phyloP scores from a whole-genome alignment of 495 filamentous ascomycete species.

The Xylaria curta region DNA sequence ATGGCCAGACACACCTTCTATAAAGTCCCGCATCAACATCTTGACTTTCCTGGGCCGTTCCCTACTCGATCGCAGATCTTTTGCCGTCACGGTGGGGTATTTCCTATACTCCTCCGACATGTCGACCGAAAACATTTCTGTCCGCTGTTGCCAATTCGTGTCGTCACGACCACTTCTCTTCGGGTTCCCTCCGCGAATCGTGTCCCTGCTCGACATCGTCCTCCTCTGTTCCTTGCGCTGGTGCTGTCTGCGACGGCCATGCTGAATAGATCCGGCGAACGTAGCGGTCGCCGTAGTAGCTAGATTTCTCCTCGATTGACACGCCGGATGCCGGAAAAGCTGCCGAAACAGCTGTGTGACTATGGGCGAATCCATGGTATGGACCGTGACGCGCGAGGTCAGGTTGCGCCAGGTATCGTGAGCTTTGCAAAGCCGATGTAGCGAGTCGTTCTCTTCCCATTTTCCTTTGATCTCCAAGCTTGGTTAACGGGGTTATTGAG shows the following conservation, averaged over 20 bases:
- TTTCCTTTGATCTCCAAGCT: neutral
- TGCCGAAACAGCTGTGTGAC: constrained; percentile 80
- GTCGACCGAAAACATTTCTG: constrained; percentile 71
- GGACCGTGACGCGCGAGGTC: neutral
- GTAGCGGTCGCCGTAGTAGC: constrained; percentile 27
- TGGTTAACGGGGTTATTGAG: neutral
- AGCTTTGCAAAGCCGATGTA: constrained; percentile 19
- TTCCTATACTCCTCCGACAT: constrained; percentile 76
- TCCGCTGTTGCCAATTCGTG: constrained; percentile 81
- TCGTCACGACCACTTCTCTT: constrained; percentile 41
- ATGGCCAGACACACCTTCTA: constrained; percentile 71
- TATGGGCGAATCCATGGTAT: constrained; percentile 80
- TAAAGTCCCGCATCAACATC: constrained; percentile 97
- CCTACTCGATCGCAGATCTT: constrained; percentile 69
- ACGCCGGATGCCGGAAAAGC: constrained; percentile 77
- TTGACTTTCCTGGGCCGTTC: constrained; percentile 88
- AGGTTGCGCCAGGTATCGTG: constrained; percentile 24
- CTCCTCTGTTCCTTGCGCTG: constrained; percentile 40
- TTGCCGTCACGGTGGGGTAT: constrained; percentile 85
- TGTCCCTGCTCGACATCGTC: constrained; percentile 34
- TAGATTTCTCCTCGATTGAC: constrained; percentile 63
- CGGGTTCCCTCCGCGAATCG: constrained; percentile 28
- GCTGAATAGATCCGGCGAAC: constrained; percentile 47
- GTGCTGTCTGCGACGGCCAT: constrained; percentile 43
- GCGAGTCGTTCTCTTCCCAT: constrained; percentile 3